A percentile compares a stretch with the other conserved stretches of the same genome.
Conservation (phyloP, 1,284 basidiomycete species). For the Phylloporus sp. region DNA sequence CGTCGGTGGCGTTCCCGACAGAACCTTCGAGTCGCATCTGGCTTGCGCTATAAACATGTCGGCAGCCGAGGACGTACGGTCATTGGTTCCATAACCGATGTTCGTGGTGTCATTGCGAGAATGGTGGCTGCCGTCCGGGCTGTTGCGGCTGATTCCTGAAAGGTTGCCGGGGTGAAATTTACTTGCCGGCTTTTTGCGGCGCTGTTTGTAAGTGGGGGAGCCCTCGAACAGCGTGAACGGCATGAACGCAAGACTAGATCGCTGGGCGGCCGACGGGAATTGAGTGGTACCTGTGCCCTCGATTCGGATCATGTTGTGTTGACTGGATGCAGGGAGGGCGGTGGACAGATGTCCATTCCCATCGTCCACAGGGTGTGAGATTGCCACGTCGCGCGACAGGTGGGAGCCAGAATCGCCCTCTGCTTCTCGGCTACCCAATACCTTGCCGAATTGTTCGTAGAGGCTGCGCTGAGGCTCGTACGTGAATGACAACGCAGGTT, state of each 20-base stretch:
- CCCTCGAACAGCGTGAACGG: conserved; percentile 81
- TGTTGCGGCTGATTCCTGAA: conserved; percentile 29
- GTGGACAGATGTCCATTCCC: conserved; percentile 12
- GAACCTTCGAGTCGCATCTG: conserved; percentile 50
- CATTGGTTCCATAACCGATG: conserved; percentile 39
- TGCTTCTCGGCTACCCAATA: conserved; percentile 49
- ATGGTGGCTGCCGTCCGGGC: conserved; percentile 26
- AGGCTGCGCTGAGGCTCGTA: conserved; percentile 86
- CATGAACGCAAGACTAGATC: conserved; percentile 57
- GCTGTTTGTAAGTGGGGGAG: conserved; percentile 82
- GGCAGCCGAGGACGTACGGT: conserved; percentile 50
- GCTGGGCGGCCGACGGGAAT: conserved; percentile 33
- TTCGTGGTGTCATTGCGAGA: conserved; percentile 29
- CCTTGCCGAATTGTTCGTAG: conserved; percentile 82
- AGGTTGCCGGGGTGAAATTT: conserved; percentile 31
- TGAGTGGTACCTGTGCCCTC: conserved; percentile 24
- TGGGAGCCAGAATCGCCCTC: conserved; percentile 50
- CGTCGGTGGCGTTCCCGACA: conserved; percentile 23
- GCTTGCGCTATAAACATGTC: conserved; percentile 70
- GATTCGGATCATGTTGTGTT: conserved; percentile 32
- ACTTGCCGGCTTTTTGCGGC: conserved; percentile 72
- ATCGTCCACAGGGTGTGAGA: conserved; percentile 18
- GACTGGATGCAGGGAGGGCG: neutral
- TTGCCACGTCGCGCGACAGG: conserved; percentile 44
- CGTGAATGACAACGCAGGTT: conserved; percentile 81